Evolutionary conservation across 2,329 filamentous ascomycete genomes (phyloP), one percentile per base, ranked within the genome.

Genomic region (Incumbomyces lentus): DNA sequence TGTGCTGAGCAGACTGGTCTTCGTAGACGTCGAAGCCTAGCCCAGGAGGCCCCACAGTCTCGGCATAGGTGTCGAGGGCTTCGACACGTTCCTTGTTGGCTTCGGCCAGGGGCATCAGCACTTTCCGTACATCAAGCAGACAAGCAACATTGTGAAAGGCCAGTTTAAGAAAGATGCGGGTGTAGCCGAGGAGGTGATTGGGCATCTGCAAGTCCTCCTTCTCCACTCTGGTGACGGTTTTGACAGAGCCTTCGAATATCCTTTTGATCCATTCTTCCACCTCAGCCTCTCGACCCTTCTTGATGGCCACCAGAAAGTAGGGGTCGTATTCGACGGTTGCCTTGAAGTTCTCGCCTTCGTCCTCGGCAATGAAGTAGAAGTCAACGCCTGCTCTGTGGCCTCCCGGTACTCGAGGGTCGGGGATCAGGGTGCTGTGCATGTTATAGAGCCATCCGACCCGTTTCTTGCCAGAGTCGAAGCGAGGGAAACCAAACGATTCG

Each of bases 31-130:
- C 92, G 62, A 95, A 90, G 52, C 84, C 83, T 64, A 81, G 82
- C 63, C 82, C 88, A 35, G 79, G 78, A 59, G 82, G 84, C 51
- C 86, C 86, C 60, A 96, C 88, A 16, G 33, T 35, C 71, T 98
- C 92, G 35, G 89, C 89, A 71, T 98, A 98, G 55, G 90, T 89
- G 71, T 98, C 92, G 84, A 96, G 94, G 43, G 89, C 86, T 70
- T 86, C 88, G 74, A 95, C 82, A 57, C 87, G 90, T 68, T 92
- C 94, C 71, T 85, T 94, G 64, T 98, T 98, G 69, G 86, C 93
- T 68, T 95, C 88, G 12, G 90, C 92, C 62, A 98, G 78, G 1
- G 92, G 92, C 72, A 87, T 81, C 38, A 98, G 79, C 40, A 84
- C 81, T 59, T 79, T 86, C 55, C 89, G 77, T 38, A 89, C 88